phyloP scores from a whole-genome alignment of 768 basidiomycete genomes.

The Kwoniella heveanensis region DNA sequence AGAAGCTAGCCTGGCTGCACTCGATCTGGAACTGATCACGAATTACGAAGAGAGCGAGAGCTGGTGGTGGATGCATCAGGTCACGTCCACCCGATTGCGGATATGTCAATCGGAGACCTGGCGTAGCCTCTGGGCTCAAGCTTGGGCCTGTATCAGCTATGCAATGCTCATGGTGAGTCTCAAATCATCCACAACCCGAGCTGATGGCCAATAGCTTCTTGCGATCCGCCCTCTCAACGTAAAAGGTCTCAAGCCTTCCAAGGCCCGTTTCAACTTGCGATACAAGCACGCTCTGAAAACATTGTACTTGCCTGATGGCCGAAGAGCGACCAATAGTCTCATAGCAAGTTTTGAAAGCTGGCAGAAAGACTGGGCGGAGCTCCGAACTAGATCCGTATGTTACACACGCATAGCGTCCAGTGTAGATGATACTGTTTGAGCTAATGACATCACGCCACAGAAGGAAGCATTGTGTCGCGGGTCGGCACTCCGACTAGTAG shows the following conservation, averaged over 20 bases:
- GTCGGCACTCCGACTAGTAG: too few relatives aligned
- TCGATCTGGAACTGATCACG: slow-evolving; percentile 26
- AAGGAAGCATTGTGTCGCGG: too few relatives aligned
- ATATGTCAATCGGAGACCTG: slow-evolving; percentile 2
- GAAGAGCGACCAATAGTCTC: slow-evolving; percentile 6
- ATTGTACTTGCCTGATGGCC: slow-evolving; percentile 9
- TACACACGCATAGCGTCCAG: background rate
- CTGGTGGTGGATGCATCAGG: slow-evolving; percentile 45
- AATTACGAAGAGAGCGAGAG: slow-evolving; percentile 23
- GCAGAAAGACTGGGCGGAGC: background rate
- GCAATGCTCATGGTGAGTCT: slow-evolving; percentile 31
- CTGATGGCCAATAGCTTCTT: slow-evolving; percentile 10
- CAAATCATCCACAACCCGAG: background rate
- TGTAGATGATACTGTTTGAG: background rate
- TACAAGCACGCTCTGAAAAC: slow-evolving; percentile 33
- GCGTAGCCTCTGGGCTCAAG: slow-evolving; percentile 18
- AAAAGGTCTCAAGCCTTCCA: background rate
- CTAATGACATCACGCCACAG: background rate
- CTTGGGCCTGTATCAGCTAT: slow-evolving; percentile 22
- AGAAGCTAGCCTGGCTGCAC: slow-evolving; percentile 30
- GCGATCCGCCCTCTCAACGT: background rate
- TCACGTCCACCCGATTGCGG: slow-evolving; percentile 12
- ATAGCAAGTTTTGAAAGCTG: slow-evolving; percentile 15
- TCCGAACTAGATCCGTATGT: slow-evolving; percentile 2
- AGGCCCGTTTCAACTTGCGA: slow-evolving; percentile 30